Evolutionary conservation across 768 basidiomycete species (phyloP).

Genomic region (Mycena crocata): DNA sequence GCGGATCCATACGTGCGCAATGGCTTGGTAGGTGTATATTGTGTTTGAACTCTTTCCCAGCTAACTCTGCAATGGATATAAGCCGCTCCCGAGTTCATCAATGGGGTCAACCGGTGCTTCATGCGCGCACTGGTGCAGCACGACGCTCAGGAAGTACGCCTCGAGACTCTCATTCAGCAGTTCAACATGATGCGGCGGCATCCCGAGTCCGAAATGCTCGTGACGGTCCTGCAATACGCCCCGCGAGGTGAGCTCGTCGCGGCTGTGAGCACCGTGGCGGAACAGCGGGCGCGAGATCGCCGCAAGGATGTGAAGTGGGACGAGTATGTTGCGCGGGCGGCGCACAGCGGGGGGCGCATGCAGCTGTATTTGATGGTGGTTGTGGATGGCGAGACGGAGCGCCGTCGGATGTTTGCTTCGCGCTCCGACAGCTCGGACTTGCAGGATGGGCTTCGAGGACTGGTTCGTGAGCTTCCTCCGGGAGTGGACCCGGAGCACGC

Average conservation of each 20-base stretch:
- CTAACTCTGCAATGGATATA: not conserved
- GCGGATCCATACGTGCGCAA: not conserved
- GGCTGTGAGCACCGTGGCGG: not conserved
- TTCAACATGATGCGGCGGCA: not conserved
- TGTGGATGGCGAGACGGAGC: not conserved
- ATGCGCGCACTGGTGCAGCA: too few species aligned
- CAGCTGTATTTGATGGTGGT: conserved; percentile 1
- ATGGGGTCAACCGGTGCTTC: too few species aligned
- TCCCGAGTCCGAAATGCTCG: not conserved
- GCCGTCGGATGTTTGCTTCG: not conserved
- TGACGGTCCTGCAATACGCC: not conserved
- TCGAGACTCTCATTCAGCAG: too few species aligned
- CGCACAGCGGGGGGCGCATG: not conserved
- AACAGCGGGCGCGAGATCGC: not conserved
- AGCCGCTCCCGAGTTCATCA: too few species aligned
- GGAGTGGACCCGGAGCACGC: too few species aligned
- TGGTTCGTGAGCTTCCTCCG: not conserved
- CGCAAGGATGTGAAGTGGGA: not conserved
- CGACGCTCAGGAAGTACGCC: too few species aligned
- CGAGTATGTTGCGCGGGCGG: not conserved
- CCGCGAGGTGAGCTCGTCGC: not conserved
- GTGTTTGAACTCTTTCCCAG: not conserved
- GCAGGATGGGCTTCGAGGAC: not conserved
- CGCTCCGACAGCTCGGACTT: not conserved
- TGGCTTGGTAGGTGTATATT: not conserved